Conservation (phyloP, 2,329 filamentous ascomycete species). For the Aspergillus glaucus region DNA sequence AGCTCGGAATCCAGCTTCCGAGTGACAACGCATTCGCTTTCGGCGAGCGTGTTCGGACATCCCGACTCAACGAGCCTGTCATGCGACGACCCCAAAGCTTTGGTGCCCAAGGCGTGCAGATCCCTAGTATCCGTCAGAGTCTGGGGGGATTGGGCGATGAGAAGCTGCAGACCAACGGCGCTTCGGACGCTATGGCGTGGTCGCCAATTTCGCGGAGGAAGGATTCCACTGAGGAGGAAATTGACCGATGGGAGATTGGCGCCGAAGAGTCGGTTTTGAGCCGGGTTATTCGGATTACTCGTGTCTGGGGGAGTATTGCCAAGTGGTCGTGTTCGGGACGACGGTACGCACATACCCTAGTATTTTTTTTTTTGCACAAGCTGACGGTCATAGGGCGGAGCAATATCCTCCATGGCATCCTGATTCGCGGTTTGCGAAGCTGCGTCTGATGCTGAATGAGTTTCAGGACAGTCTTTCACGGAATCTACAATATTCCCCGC, state of each 20-base stretch:
- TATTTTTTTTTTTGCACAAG: too few species aligned
- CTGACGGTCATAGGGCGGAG: slow-evolving; percentile 34
- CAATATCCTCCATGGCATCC: slow-evolving; percentile 49
- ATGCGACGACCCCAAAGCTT: slow-evolving; percentile 34
- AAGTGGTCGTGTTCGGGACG: slow-evolving; percentile 51
- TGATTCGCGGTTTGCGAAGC: slow-evolving; percentile 43
- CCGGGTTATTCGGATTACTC: slow-evolving; percentile 49
- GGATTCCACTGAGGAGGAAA: slow-evolving; percentile 37
- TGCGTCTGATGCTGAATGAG: slow-evolving; percentile 42
- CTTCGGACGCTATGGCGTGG: slow-evolving; percentile 32
- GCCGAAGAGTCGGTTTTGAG: slow-evolving; percentile 49
- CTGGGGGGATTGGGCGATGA: slow-evolving; percentile 32
- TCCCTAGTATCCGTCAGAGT: slow-evolving; percentile 37
- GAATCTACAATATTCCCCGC: slow-evolving; percentile 45
- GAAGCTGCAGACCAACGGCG: slow-evolving; percentile 30
- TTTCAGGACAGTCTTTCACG: slow-evolving; percentile 48
- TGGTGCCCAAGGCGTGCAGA: slow-evolving; percentile 36
- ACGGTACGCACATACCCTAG: slow-evolving; percentile 17
- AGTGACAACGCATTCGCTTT: slow-evolving; percentile 52
- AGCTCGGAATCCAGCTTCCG: slow-evolving; percentile 50
- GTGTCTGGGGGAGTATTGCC: slow-evolving; percentile 51
- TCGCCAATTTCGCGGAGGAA: slow-evolving; percentile 34
- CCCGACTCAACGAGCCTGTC: slow-evolving; percentile 42
- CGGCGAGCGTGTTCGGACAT: slow-evolving; percentile 48
- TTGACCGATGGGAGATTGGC: slow-evolving; percentile 48